Percentiles rank a stretch among this genome's conserved stretches.
These are phyloP conservation scores for Macrocystidia cucumis DNA, from an alignment of 1,284 basidiomycete genomes.

Conservation along the genomic window DNA sequence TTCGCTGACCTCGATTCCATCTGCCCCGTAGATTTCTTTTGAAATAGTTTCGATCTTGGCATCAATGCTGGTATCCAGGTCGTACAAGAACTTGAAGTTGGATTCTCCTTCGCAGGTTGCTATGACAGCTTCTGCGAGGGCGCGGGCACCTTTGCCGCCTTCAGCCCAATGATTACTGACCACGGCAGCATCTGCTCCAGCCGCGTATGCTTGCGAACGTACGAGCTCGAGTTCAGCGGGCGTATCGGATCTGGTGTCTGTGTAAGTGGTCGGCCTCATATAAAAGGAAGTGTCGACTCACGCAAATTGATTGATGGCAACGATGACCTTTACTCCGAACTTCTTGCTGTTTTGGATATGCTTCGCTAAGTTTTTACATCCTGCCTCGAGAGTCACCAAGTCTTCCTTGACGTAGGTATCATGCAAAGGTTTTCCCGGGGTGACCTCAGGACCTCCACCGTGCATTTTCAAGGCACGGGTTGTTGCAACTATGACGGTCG, in stretches of 20 bases:
- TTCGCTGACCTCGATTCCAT: conserved; percentile 81
- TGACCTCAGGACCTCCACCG: conserved; percentile 95
- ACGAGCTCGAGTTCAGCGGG: conserved; percentile 86
- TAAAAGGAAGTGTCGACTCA: conserved; percentile 36
- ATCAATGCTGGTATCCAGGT: conserved; percentile 76
- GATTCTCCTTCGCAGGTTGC: conserved; percentile 79
- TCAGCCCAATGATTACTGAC: conserved; percentile 97
- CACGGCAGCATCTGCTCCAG: conserved; percentile 93
- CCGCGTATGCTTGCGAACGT: conserved; percentile 71
- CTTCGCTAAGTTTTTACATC: conserved; percentile 89
- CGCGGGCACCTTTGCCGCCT: conserved; percentile 83
- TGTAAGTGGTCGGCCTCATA: conserved; percentile 2
- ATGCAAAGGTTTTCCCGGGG: conserved; percentile 91
- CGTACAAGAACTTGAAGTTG: conserved; percentile 87
- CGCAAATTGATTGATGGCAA: conserved; percentile 95
- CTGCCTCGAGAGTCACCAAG: conserved; percentile 84
- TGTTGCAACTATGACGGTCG: conserved; percentile 93
- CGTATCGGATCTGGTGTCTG: conserved; percentile 70
- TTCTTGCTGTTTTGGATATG: conserved; percentile 96
- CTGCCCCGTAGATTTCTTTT: conserved; percentile 87
- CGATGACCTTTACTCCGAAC: conserved; percentile 95
- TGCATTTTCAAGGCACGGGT: conserved; percentile 99
- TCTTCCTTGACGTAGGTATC: conserved; percentile 95
- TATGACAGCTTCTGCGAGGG: conserved; percentile 84
- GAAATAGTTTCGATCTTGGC: conserved; percentile 86